Percentiles rank a stretch among this genome's conserved stretches.
Conservation (phyloP, 805 yeast species). For the Zygosaccharomyces kombuchaensis region DNA sequence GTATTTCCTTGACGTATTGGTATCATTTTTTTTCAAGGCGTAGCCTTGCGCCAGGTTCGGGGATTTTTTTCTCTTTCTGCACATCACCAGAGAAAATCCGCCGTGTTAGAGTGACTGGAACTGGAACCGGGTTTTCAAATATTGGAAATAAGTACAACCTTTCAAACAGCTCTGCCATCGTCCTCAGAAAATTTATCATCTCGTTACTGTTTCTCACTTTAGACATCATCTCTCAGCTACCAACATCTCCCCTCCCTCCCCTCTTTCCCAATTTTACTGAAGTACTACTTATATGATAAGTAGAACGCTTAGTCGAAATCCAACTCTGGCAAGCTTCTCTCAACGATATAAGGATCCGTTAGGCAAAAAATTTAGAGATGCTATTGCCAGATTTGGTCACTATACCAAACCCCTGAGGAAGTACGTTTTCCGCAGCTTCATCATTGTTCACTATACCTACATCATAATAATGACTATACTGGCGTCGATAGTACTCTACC, state of each 20-base stretch:
- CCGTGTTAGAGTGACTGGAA: no score
- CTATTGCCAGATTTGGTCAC: constrained; percentile 32
- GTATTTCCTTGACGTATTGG: no score
- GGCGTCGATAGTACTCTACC: constrained; percentile 73
- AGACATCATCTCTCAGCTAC: background rate
- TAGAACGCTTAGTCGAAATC: constrained; percentile 25
- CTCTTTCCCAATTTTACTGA: background rate
- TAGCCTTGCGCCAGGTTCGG: no score
- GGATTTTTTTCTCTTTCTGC: no score
- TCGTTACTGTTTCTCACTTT: background rate
- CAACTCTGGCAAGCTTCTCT: constrained; percentile 25
- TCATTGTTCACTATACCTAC: constrained; percentile 70
- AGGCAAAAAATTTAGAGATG: constrained; percentile 40
- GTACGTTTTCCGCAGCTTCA: constrained; percentile 41
- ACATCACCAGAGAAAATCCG: no score
- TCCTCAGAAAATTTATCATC: background rate
- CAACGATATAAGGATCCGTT: constrained; percentile 33
- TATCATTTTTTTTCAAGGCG: no score
- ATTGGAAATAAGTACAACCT: no score
- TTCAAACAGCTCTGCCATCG: background rate
- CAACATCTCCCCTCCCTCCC: background rate
- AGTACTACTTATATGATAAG: constrained; percentile 13
- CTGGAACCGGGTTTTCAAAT: no score
- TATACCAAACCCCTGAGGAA: constrained; percentile 36
- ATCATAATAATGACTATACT: constrained; percentile 55